Evolutionary conservation across 805 yeast genomes (phyloP).

Genomic region (Ogataea trehaloabstinens): DNA sequence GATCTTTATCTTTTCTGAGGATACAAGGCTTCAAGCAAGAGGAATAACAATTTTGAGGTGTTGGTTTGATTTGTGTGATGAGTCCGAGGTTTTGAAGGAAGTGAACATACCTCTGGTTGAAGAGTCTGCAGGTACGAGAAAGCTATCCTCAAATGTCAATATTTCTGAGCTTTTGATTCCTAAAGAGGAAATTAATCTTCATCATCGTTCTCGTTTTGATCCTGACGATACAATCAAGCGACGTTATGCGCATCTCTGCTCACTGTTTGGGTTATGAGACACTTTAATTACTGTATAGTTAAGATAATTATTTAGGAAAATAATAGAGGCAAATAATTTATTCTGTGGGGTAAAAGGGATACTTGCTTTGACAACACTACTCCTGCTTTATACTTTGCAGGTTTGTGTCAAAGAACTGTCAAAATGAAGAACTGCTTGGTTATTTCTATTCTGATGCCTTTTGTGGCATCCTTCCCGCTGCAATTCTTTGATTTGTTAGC

Average conservation of each 20-base stretch:
- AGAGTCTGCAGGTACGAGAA: slow-evolving; percentile 8
- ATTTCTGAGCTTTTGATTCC: slow-evolving; percentile 11
- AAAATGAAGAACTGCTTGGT: too few relatives aligned
- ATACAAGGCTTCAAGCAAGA: slow-evolving; percentile 23
- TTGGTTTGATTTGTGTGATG: slow-evolving; percentile 28
- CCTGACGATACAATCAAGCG: slow-evolving; percentile 20
- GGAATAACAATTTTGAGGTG: slow-evolving; percentile 24
- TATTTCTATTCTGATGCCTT: too few relatives aligned
- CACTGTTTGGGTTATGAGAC: too few relatives aligned
- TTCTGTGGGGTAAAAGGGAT: not conserved
- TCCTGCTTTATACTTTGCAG: too few relatives aligned
- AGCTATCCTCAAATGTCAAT: slow-evolving; percentile 6
- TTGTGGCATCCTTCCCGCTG: too few relatives aligned
- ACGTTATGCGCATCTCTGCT: slow-evolving; percentile 19
- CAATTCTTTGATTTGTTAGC: too few relatives aligned
- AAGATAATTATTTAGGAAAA: too few relatives aligned
- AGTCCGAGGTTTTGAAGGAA: slow-evolving; percentile 16
- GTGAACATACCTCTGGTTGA: slow-evolving; percentile 7
- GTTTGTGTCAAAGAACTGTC: too few relatives aligned
- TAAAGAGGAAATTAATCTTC: slow-evolving; percentile 17
- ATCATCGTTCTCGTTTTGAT: slow-evolving; percentile 20
- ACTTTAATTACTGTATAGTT: too few relatives aligned
- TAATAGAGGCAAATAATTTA: too few relatives aligned
- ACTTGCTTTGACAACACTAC: too few relatives aligned
- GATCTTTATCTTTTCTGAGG: slow-evolving; percentile 26